Evolutionary conservation across 2,329 filamentous ascomycete genomes (phyloP), one percentile per base, ranked within the genome.

Genomic region (Daldinia sp.): DNA sequence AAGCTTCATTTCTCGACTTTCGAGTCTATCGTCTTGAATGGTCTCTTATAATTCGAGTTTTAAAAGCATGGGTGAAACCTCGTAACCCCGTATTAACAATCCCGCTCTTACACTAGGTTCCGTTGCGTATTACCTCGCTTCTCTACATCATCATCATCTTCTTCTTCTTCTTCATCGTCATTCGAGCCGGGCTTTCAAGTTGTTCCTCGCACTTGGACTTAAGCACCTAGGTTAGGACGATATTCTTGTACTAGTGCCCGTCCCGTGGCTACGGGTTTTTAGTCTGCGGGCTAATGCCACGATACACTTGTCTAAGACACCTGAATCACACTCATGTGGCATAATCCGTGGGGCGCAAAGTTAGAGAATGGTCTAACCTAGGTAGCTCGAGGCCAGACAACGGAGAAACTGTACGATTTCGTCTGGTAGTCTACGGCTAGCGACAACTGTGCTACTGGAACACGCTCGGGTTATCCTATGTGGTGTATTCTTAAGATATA

Each of bases 241-340:
- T 51, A 34, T 19, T 15, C 61, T 45, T 29, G 60, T 64, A 25
- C 52, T 54, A 51, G 30, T 56, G 50, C 37, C 57, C 53, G 50
- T 64, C 32, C 64, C 64, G 58, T 57, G 27, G 48, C 55, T 54
- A 58, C 51, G 58, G 64, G 48, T 57, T 58, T 50, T 67, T 64
- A 62, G 58, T 62, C 21, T 41, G 29, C 47, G 51, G 41, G 30
- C 64, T 62, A 64, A 61, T 55, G 61, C 61, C 64, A 62, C 61
- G 64, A 67, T 67, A 57, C 57, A 25, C 32, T 45, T 66, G 63
- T 66, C 63, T 66, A 58, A 66, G 63, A 66, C 63, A 66, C 29
- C 17, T 51, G 39, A 66, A 35, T 37, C 55, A 60, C 53, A 45
- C 56, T 56, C 61, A 64, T 61, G 52, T 34, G 53, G 61, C 47